These are phyloP conservation scores for Teratosphaeriaceae sp. DNA, from an alignment of 2,329 filamentous ascomycete genomes.

Conservation along the genomic window DNA sequence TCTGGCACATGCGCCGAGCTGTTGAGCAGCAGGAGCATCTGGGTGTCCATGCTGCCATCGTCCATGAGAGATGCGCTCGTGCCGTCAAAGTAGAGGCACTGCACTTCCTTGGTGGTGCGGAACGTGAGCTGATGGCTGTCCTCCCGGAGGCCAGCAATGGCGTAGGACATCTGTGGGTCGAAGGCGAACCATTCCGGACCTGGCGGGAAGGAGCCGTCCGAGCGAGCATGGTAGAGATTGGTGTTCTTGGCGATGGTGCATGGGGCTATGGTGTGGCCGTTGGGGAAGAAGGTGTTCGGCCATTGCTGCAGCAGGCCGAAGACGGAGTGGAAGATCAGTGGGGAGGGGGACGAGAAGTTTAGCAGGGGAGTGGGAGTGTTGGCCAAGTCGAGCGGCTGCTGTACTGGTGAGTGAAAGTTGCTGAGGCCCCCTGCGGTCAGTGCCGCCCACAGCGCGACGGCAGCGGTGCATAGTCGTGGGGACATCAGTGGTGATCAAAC, in stretches of 20 bases:
- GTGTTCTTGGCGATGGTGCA: constrained; percentile 43
- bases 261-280: constrained; percentile 43
- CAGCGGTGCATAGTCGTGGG: no score
- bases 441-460: no score
- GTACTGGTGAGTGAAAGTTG: no score
- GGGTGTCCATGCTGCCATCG: constrained; percentile 39
- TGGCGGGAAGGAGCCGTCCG: constrained; percentile 35
- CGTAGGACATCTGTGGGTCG: constrained; percentile 49
- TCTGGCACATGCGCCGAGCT: constrained; percentile 33
- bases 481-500: no score
- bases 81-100: constrained; percentile 47
- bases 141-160: constrained; percentile 42
- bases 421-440: no score
- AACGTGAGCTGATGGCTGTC: constrained; percentile 44
- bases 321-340: constrained; percentile 44
- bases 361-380: constrained; percentile 15
- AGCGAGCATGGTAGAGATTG: constrained; percentile 44
- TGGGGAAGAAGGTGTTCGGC: constrained; percentile 47
- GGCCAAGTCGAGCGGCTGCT: background rate
- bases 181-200: constrained; percentile 49
- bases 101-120: constrained; percentile 38
- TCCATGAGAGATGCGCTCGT: constrained; percentile 44
- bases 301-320: constrained; percentile 44
- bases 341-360: constrained; percentile 43
- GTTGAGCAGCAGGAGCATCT: constrained; percentile 47